Evolutionary conservation across 176 grass and related monocot genomes (phyloP).

Genomic region (Saccharum spontaneum): DNA sequence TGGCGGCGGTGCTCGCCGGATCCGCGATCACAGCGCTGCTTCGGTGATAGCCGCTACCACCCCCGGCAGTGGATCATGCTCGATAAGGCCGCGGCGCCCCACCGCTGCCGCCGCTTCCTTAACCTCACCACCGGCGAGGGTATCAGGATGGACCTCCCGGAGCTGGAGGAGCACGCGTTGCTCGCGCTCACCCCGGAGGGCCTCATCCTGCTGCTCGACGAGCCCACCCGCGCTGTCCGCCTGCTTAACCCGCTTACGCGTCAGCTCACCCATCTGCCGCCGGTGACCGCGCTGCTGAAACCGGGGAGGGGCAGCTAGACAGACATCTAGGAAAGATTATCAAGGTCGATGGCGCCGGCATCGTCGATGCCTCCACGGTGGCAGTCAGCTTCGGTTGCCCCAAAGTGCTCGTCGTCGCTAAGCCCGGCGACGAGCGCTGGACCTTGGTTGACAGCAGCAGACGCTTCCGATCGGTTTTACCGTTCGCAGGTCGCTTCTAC

Average conservation of each 20-base stretch:
- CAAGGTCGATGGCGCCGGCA: background rate
- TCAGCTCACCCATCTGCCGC: background rate
- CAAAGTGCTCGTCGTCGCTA: background rate
- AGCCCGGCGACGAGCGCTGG: background rate
- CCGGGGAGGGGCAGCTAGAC: background rate
- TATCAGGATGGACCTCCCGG: background rate
- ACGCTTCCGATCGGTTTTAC: background rate
- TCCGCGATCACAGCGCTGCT: background rate
- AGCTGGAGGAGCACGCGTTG: background rate
- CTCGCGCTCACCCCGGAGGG: constrained; percentile 5
- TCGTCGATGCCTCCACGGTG: background rate
- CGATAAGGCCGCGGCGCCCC: background rate
- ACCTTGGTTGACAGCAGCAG: background rate
- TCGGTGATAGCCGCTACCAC: background rate
- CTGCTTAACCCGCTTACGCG: background rate
- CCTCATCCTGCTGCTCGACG: background rate
- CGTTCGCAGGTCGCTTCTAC: background rate
- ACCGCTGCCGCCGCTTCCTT: background rate
- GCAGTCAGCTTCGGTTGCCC: background rate
- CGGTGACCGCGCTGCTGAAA: background rate
- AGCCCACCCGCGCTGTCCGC: background rate
- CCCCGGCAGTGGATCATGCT: constrained; percentile 6
- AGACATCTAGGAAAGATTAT: background rate
- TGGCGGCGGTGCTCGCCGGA: background rate
- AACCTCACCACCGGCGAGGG: constrained; percentile 6